phyloP scores from a whole-genome alignment of 78 protist species.

The Cavenderia fasciculata region DNA sequence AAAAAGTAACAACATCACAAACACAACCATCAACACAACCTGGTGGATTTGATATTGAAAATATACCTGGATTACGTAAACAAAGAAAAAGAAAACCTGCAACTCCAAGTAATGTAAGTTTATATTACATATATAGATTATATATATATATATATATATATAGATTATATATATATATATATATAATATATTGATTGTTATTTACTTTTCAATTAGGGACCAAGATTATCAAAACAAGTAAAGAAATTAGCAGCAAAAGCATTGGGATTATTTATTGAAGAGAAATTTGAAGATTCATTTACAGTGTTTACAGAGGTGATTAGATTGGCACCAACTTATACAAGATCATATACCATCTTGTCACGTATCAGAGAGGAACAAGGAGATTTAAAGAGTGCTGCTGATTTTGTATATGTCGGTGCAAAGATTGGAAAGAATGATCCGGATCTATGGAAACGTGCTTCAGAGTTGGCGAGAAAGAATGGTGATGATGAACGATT shows the following conservation, averaged over 20 bases:
- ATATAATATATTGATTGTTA: background rate
- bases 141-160: background rate
- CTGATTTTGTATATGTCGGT: background rate
- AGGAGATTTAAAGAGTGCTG: constrained; percentile 6
- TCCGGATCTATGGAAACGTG: constrained; percentile 2
- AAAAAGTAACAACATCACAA: background rate
- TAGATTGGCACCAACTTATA: constrained; percentile 20
- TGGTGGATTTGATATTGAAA: constrained; percentile 27
- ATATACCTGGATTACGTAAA: background rate
- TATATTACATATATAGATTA: background rate
- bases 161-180: background rate
- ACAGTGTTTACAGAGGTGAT: constrained; percentile 14
- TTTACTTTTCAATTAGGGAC: background rate
- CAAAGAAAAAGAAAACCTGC: background rate
- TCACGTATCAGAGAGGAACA: background rate
- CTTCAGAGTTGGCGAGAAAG: background rate
- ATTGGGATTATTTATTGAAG: constrained; percentile 3
- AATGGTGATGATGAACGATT: background rate
- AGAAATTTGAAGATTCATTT: background rate
- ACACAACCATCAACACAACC: background rate
- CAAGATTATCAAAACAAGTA: constrained; percentile 9
- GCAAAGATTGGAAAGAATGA: constrained; percentile 6
- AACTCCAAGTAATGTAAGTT: too few species aligned
- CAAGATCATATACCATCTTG: constrained; percentile 13
- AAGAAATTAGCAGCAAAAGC: background rate